These are phyloP conservation scores for Diaporthe citriasiana DNA, from an alignment of 2,329 filamentous ascomycete species.

Conservation along the genomic window DNA sequence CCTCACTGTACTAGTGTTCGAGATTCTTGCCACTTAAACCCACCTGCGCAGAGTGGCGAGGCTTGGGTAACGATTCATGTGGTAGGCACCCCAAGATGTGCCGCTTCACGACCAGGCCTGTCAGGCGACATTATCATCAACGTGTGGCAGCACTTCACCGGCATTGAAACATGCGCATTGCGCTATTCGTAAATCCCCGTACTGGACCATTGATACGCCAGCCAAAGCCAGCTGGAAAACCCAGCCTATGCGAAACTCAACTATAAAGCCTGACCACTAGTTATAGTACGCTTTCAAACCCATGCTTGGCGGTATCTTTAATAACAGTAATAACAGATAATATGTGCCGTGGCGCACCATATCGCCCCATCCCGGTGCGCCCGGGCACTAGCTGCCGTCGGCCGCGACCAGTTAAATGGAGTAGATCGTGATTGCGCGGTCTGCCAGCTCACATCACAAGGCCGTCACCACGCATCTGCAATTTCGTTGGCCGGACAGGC, in stretches of 20 bases:
- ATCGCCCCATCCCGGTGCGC: neutral
- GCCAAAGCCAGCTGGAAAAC: neutral
- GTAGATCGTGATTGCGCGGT: neutral
- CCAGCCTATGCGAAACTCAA: conserved; percentile 24
- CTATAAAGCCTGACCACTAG: neutral
- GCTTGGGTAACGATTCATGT: neutral
- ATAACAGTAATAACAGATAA: neutral
- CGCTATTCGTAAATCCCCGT: conserved; percentile 8
- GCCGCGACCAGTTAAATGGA: conserved; percentile 24
- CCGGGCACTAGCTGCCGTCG: conserved; percentile 29
- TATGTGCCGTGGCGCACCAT: conserved; percentile 15
- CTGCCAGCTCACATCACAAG: conserved; percentile 25
- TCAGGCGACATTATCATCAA: conserved; percentile 1
- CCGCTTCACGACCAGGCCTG: neutral
- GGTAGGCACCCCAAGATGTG: neutral
- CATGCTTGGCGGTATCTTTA: neutral
- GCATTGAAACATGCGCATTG: neutral
- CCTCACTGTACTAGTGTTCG: neutral
- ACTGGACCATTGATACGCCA: conserved; percentile 5
- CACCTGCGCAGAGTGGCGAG: neutral
- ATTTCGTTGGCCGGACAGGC: conserved; percentile 7
- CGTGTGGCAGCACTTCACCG: neutral
- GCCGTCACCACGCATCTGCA: conserved; percentile 3
- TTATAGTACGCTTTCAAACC: neutral
- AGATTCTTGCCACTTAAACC: neutral